Percentiles rank a stretch among this genome's conserved stretches.
Evolutionary conservation across 2,329 filamentous ascomycete species (phyloP).

Genomic region (Alternaria atra): DNA sequence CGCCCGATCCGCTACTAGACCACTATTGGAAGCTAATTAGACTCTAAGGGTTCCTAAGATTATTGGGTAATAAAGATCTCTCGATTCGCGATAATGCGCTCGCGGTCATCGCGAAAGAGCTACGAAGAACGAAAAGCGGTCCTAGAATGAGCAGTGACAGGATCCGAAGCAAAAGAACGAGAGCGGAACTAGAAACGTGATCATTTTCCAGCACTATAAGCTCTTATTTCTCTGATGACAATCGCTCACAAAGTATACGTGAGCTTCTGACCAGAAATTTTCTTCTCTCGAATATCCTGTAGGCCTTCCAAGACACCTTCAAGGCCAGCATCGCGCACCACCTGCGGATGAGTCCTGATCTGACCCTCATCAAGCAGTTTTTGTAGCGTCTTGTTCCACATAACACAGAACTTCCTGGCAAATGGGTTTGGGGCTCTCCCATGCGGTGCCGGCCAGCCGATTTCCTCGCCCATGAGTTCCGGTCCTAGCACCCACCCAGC

Average conservation of each 20-base stretch:
- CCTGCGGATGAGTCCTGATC: constrained; percentile 7
- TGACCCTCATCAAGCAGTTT: constrained; percentile 1
- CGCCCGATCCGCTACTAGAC: too few relatives aligned
- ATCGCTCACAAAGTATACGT: not conserved
- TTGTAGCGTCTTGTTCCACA: constrained; percentile 7
- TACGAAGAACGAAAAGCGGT: too few relatives aligned
- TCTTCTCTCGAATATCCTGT: constrained; percentile 4
- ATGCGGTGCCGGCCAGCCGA: constrained; percentile 9
- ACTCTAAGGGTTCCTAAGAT: too few relatives aligned
- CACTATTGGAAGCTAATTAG: too few relatives aligned
- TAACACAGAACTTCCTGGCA: constrained; percentile 2
- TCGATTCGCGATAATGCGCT: too few relatives aligned
- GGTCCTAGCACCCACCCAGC: constrained; percentile 25
- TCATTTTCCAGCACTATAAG: too few relatives aligned
- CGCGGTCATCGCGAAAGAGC: too few relatives aligned
- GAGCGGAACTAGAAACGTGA: too few relatives aligned
- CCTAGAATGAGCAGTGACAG: too few relatives aligned
- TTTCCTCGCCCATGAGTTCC: constrained; percentile 20
- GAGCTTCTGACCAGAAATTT: constrained; percentile 12
- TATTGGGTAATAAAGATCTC: too few relatives aligned
- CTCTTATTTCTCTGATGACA: too few relatives aligned
- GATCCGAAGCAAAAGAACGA: too few relatives aligned
- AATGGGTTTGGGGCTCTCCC: constrained; percentile 5
- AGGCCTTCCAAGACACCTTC: constrained; percentile 8
- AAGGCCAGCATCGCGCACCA: not conserved